Conservation (phyloP, 1,139 yeast species). For the Debaryomycetaceae sp. region DNA sequence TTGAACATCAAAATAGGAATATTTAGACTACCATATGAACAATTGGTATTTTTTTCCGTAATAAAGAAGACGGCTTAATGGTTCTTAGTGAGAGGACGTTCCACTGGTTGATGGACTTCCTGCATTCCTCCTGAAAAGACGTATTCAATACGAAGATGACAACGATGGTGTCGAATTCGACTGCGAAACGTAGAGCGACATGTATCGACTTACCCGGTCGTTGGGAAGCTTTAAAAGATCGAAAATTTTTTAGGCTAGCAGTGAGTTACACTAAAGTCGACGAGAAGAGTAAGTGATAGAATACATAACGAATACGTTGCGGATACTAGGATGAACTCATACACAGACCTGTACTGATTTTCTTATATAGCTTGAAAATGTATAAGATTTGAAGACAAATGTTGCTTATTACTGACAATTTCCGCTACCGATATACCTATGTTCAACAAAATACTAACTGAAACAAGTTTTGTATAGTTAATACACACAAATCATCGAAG, state of each 20-base stretch:
- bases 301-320: background rate
- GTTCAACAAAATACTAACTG: constrained; percentile 3
- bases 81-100: no score
- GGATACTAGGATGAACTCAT: constrained; percentile 3
- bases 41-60: no score
- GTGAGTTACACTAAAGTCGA: background rate
- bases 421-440: background rate
- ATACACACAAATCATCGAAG: background rate
- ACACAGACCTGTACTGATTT: constrained; percentile 66
- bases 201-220: no score
- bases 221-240: background rate
- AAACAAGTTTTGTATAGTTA: constrained; percentile 1
- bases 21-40: no score
- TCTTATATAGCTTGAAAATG: constrained; percentile 7
- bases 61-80: no score
- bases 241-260: background rate
- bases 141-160: no score
- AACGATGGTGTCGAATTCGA: no score
- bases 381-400: constrained; percentile 30
- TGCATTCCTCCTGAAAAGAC: no score
- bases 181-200: background rate
- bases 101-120: no score
- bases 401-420: constrained; percentile 27
- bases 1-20: no score
- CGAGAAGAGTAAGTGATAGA: background rate